Evolutionary conservation across 139 green algal species (phyloP).

Genomic region (Chlorella sp.): DNA sequence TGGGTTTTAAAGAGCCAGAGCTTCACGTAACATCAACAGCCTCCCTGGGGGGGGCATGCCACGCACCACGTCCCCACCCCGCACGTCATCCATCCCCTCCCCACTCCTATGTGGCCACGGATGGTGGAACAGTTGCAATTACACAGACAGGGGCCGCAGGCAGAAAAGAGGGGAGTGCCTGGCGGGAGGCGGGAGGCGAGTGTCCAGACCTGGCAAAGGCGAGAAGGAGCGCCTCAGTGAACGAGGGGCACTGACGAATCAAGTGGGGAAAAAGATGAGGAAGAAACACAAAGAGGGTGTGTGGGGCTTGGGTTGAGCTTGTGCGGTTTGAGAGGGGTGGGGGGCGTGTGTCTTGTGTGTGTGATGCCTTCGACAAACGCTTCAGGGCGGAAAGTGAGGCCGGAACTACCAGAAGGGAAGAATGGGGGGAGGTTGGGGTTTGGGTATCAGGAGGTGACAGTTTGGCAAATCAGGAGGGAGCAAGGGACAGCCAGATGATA

Average conservation of each 20-base stretch:
- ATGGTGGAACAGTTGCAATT: no score
- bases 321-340: not conserved
- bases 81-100: no score
- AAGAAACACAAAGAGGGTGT: not conserved
- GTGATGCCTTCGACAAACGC: not conserved
- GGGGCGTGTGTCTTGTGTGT: not conserved
- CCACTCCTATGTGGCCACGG: no score
- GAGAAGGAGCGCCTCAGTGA: not conserved
- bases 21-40: no score
- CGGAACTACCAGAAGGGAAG: not conserved
- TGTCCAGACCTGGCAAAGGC: no score
- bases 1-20: no score
- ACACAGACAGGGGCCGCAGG: no score
- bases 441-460: not conserved
- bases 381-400: not conserved
- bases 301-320: not conserved
- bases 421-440: not conserved
- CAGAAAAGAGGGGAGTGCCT: no score
- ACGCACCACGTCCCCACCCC: no score
- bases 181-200: no score
- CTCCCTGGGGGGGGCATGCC: no score
- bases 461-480: not conserved
- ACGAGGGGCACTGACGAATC: not conserved
- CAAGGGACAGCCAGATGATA: not conserved
- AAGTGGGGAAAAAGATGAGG: not conserved